Conservation (phyloP, 2,329 filamentous ascomycete genomes). For the Fusarium albidum region DNA sequence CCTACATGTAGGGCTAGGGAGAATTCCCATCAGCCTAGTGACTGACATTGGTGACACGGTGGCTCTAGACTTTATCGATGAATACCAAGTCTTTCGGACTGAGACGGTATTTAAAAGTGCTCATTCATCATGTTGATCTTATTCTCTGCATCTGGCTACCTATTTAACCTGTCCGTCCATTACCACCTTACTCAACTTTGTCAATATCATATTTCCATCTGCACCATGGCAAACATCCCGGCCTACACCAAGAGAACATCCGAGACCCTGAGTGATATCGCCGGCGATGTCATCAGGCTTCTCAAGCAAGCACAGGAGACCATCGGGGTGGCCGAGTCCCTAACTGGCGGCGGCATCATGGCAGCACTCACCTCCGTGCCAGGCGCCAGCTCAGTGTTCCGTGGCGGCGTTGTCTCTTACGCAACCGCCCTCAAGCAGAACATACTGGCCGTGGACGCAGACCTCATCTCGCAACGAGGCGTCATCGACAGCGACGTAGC, state of each 20-base stretch:
- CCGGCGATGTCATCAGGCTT: constrained; percentile 23
- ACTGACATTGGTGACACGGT: too few species aligned
- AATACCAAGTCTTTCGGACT: too few species aligned
- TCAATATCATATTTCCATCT: constrained; percentile 16
- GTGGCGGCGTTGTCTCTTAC: constrained; percentile 46
- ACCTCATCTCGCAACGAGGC: constrained; percentile 17
- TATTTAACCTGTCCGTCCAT: too few species aligned
- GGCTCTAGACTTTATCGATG: too few species aligned
- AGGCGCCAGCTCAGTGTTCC: constrained; percentile 43
- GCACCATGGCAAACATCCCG: not conserved
- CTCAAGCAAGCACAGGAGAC: constrained; percentile 36
- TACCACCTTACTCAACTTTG: too few species aligned
- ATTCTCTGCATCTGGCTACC: too few species aligned
- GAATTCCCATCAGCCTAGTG: too few species aligned
- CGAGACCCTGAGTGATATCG: constrained; percentile 23
- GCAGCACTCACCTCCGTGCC: constrained; percentile 41
- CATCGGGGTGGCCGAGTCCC: constrained; percentile 43
- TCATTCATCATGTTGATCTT: too few species aligned
- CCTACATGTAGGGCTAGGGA: too few species aligned
- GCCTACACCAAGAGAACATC: constrained; percentile 9
- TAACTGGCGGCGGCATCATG: constrained; percentile 45
- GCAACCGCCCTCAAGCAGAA: constrained; percentile 40
- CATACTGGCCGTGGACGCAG: constrained; percentile 36
- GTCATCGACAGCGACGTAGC: constrained; percentile 31
- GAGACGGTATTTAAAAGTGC: too few species aligned